A percentile compares a stretch with the other conserved stretches of the same genome.
These are phyloP conservation scores for Thymus mandschuricus DNA, from an alignment of 257 asterid species.

Conservation along the genomic window DNA sequence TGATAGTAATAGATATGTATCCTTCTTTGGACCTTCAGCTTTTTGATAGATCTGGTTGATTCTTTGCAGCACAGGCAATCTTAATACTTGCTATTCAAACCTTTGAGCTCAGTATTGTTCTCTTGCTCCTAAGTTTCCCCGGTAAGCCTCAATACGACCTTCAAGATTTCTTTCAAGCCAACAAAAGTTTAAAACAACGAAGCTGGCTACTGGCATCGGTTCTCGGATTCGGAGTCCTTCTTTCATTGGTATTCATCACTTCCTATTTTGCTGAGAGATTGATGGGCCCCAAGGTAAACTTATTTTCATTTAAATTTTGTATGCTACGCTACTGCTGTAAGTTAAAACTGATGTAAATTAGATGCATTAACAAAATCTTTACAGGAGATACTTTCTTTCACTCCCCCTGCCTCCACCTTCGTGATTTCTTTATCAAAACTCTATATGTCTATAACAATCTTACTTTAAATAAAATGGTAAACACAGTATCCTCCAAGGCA, in stretches of 20 bases:
- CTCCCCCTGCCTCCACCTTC: not conserved
- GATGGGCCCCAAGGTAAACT: constrained; percentile 58
- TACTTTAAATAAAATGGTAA: not conserved
- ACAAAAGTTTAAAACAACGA: constrained; percentile 46
- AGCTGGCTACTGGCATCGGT: constrained; percentile 64
- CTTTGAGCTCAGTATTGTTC: constrained; percentile 61
- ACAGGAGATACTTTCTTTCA: not conserved
- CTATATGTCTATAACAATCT: not conserved
- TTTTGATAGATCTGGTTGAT: constrained; percentile 11
- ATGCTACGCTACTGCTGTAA: not conserved
- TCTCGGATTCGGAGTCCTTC: constrained; percentile 61
- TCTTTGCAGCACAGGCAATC: constrained; percentile 53
- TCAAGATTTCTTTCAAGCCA: constrained; percentile 51
- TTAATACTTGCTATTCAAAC: constrained; percentile 57
- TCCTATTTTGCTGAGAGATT: constrained; percentile 54
- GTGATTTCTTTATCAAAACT: not conserved
- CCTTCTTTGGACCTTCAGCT: not conserved
- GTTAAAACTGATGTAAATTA: not conserved
- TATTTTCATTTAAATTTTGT: not conserved
- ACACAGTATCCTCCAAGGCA: not conserved
- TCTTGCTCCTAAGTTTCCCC: constrained; percentile 55
- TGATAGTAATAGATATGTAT: not conserved
- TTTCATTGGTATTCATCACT: constrained; percentile 57
- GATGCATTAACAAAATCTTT: not conserved
- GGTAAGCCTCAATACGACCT: constrained; percentile 59